These are phyloP conservation scores for Pseudogymnoascus pannorum DNA, from an alignment of 2,329 filamentous ascomycete genomes.

Conservation along the genomic window DNA sequence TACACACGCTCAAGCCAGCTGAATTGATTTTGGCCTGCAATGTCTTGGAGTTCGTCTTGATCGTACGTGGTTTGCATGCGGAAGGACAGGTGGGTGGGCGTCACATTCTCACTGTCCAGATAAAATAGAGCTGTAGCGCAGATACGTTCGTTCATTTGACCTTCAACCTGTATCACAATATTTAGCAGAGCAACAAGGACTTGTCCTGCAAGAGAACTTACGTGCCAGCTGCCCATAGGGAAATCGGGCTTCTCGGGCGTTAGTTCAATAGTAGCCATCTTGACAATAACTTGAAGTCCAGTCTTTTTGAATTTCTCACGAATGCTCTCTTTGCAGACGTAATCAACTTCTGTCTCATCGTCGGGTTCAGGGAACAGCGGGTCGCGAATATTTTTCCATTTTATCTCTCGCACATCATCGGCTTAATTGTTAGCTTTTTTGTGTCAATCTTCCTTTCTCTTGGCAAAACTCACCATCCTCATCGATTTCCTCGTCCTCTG, in stretches of 20 bases:
- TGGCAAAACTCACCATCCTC: not conserved
- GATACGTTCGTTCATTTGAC: constrained; percentile 46
- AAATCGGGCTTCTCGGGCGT: constrained; percentile 48
- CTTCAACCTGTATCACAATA: constrained; percentile 30
- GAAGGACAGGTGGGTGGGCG: constrained; percentile 36
- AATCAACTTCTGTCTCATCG: not conserved
- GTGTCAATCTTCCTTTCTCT: not conserved
- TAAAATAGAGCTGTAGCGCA: constrained; percentile 46
- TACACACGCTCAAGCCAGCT: constrained; percentile 17
- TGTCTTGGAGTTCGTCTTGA: constrained; percentile 16
- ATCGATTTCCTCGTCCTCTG: not conserved
- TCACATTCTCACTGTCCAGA: constrained; percentile 43
- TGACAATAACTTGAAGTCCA: constrained; percentile 56
- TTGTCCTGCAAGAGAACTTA: constrained; percentile 6
- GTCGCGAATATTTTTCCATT: not conserved
- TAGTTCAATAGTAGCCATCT: constrained; percentile 52
- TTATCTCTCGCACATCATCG: not conserved
- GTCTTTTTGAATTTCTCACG: not conserved
- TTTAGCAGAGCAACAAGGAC: not conserved
- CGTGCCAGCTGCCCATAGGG: constrained; percentile 40
- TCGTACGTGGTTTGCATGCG: constrained; percentile 26
- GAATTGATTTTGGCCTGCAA: constrained; percentile 9
- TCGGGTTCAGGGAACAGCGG: not conserved
- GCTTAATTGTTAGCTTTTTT: not conserved
- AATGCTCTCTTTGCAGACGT: constrained; percentile 15